Percentiles rank a stretch among this genome's conserved stretches.
phyloP scores from a whole-genome alignment of 371 early-diverging fungal species.

The Rhizopus microsporus region DNA sequence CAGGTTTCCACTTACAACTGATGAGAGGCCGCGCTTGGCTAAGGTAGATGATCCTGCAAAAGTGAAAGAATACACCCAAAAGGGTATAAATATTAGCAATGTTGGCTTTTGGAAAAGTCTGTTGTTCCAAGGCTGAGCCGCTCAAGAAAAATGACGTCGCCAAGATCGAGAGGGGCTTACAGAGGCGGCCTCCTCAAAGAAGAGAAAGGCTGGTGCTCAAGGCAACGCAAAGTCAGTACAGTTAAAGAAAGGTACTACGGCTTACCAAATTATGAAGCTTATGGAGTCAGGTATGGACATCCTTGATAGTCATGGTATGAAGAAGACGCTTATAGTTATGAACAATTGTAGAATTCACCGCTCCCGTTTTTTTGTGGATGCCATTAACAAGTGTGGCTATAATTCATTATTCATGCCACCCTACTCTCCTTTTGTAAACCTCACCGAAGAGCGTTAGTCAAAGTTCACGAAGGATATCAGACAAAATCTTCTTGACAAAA shows the following conservation, averaged over 20 bases:
- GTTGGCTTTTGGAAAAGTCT: conserved; percentile 3
- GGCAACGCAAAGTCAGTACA: neutral
- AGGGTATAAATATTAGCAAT: conserved; percentile 15
- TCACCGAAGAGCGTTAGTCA: conserved; percentile 22
- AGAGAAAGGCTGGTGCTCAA: conserved; percentile 12
- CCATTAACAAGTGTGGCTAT: conserved; percentile 9
- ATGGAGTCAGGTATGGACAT: conserved; percentile 16
- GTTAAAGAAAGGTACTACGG: conserved; percentile 15
- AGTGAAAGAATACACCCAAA: conserved; percentile 13
- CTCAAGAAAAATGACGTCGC: conserved; percentile 4
- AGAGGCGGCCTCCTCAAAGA: conserved; percentile 4
- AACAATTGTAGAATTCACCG: conserved; percentile 7
- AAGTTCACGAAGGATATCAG: conserved; percentile 14
- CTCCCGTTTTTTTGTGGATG: conserved; percentile 7
- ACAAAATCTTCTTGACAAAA: conserved; percentile 7
- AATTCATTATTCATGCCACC: conserved; percentile 13
- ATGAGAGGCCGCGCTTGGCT: conserved; percentile 22
- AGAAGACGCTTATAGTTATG: conserved; percentile 10
- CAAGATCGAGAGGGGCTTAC: conserved; percentile 6
- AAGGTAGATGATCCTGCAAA: conserved; percentile 14
- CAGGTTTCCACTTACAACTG: conserved; percentile 12
- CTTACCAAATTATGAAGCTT: conserved; percentile 12
- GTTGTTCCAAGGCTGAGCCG: conserved; percentile 9
- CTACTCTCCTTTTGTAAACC: conserved; percentile 21
- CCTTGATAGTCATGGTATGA: conserved; percentile 8